phyloP scores from a whole-genome alignment of 2,329 filamentous ascomycete genomes.

The Sporothrix protearum region DNA sequence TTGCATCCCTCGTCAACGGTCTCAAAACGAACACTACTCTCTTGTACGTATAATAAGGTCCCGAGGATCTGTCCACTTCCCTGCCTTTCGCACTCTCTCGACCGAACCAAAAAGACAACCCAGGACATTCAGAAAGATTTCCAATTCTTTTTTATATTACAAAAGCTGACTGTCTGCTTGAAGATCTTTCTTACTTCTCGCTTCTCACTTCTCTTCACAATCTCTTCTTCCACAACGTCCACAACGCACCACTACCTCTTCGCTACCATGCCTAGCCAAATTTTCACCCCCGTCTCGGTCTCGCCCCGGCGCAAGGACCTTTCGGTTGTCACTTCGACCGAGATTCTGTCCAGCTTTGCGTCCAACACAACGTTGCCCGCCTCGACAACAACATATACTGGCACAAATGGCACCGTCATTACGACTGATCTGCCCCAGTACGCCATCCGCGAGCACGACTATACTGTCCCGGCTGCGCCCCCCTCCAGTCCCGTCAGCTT shows the following conservation, averaged over 20 bases:
- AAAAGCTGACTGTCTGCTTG: constrained; percentile 9
- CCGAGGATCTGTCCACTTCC: not conserved
- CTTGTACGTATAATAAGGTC: constrained; percentile 13
- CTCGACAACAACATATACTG: not conserved
- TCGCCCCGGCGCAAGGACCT: constrained; percentile 46
- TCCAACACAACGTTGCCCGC: constrained; percentile 40
- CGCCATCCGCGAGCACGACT: constrained; percentile 56
- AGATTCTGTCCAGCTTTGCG: constrained; percentile 53
- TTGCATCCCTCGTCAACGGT: not conserved
- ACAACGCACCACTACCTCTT: not conserved
- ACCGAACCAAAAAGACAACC: not conserved
- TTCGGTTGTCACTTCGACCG: constrained; percentile 46
- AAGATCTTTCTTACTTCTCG: not conserved
- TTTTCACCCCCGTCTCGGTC: constrained; percentile 48
- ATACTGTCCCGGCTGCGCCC: constrained; percentile 61
- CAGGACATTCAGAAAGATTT: not conserved
- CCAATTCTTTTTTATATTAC: not conserved
- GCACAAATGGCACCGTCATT: constrained; percentile 35
- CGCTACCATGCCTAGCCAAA: constrained; percentile 41
- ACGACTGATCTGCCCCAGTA: constrained; percentile 47
- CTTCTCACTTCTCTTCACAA: not conserved
- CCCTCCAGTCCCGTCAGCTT: constrained; percentile 63
- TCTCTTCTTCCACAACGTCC: not conserved
- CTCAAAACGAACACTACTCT: not conserved
- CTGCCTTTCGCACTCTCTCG: not conserved